Evolutionary conservation across 441 rosid genomes (phyloP).

Genomic region (Euphorbia celastroides): DNA sequence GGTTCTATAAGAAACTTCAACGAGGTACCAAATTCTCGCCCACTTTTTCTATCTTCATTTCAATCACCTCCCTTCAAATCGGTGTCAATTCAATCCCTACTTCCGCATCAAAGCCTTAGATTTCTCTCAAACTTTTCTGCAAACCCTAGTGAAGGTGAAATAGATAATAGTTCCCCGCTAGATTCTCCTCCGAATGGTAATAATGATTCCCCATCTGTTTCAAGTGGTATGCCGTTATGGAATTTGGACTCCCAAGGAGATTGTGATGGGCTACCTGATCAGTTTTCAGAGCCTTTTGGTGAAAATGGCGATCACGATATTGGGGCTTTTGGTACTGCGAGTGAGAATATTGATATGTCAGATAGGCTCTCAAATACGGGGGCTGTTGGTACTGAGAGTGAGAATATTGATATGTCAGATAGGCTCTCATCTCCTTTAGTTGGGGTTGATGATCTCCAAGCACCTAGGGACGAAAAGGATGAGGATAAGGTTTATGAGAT

Average conservation of each 20-base stretch:
- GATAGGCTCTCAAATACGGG: neutral
- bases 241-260: constrained; percentile 8
- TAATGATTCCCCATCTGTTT: constrained; percentile 16
- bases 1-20: constrained; percentile 17
- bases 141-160: constrained; percentile 19
- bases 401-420: neutral
- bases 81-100: constrained; percentile 20
- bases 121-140: constrained; percentile 30
- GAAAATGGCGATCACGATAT: neutral
- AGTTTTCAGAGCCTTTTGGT: neutral
- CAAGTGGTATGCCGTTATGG: constrained; percentile 14
- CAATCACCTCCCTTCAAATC: constrained; percentile 19
- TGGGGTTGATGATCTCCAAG: neutral
- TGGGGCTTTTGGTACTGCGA: constrained; percentile 2
- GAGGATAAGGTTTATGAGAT: constrained; percentile 30
- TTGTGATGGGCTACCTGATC: neutral
- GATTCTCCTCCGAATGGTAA: constrained; percentile 16
- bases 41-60: neutral
- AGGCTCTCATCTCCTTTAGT: neutral
- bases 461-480: neutral
- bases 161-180: constrained; percentile 12
- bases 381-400: constrained; percentile 1
- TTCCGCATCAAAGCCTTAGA: constrained; percentile 24
- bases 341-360: neutral
- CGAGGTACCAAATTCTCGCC: constrained; percentile 24